Evolutionary conservation across 768 basidiomycete genomes (phyloP).

Genomic region (Artomyces pyxidatus): DNA sequence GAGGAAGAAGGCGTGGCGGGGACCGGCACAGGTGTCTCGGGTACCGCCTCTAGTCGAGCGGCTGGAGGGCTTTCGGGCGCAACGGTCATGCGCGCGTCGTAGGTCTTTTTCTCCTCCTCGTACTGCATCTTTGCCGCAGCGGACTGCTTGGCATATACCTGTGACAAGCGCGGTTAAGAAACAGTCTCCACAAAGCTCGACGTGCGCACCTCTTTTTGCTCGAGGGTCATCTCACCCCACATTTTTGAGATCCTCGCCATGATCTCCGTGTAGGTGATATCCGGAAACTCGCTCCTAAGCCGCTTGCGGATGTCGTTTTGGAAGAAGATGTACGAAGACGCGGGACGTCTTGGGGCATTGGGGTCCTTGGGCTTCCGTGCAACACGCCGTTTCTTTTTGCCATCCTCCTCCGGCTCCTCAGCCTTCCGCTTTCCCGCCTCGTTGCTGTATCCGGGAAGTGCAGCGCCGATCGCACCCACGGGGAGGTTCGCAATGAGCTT

Average conservation of each 20-base stretch:
- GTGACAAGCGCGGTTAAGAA: slow-evolving; percentile 3
- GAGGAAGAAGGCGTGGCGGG: too few relatives aligned
- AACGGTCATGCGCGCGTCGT: slow-evolving; percentile 40
- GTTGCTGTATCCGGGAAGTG: slow-evolving; percentile 15
- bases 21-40: neutral
- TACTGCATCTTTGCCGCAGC: slow-evolving; percentile 56
- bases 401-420: slow-evolving; percentile 20
- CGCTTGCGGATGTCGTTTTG: slow-evolving; percentile 83
- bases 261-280: slow-evolving; percentile 63
- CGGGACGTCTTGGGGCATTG: slow-evolving; percentile 89
- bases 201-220: slow-evolving; percentile 64
- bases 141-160: slow-evolving; percentile 50
- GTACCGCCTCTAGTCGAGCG: neutral
- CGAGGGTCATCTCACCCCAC: slow-evolving; percentile 63
- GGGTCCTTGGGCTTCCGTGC: slow-evolving; percentile 75
- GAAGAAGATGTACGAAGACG: slow-evolving; percentile 89
- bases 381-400: slow-evolving; percentile 42
- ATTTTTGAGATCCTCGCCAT: slow-evolving; percentile 60
- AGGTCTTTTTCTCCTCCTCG: slow-evolving; percentile 53
- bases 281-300: slow-evolving; percentile 58
- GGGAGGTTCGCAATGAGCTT: slow-evolving; percentile 34
- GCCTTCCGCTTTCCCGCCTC: slow-evolving; percentile 43
- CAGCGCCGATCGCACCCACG: slow-evolving; percentile 20
- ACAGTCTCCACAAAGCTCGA: neutral
- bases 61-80: slow-evolving; percentile 4